Evolutionary conservation across 257 asterid species (phyloP).

Genomic region (Solanum ossicruentum): DNA sequence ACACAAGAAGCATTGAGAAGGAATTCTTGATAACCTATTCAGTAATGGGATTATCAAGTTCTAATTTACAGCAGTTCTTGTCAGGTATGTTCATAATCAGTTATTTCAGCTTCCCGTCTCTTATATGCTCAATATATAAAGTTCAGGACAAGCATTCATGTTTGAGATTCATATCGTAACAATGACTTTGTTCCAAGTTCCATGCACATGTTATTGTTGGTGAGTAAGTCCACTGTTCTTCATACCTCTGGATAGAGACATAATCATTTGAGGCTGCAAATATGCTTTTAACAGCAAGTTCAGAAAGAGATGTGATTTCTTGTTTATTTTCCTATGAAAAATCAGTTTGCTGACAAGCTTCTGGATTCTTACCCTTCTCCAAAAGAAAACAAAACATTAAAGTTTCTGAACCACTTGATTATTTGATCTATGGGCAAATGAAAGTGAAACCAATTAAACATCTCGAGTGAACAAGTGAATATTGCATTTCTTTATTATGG

Average conservation of each 20-base stretch:
- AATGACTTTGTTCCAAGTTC: neutral
- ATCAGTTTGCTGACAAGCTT: neutral
- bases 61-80: neutral
- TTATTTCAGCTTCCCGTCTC: neutral
- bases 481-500: no score
- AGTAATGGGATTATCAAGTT: conserved; percentile 6
- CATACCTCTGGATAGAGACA: neutral
- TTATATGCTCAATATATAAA: neutral
- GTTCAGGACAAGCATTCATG: neutral
- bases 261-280: neutral
- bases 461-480: neutral
- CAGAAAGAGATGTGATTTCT: neutral
- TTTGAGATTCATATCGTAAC: neutral
- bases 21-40: neutral
- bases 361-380: neutral
- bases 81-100: neutral
- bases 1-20: conserved; percentile 8
- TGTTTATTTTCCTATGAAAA: neutral
- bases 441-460: neutral
- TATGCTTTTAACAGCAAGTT: neutral
- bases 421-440: neutral
- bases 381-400: neutral
- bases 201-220: neutral
- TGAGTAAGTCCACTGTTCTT: neutral
- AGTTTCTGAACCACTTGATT: neutral